These are phyloP conservation scores for Saccharomycopsis javanensis DNA, from an alignment of 805 yeast genomes.

Conservation along the genomic window DNA sequence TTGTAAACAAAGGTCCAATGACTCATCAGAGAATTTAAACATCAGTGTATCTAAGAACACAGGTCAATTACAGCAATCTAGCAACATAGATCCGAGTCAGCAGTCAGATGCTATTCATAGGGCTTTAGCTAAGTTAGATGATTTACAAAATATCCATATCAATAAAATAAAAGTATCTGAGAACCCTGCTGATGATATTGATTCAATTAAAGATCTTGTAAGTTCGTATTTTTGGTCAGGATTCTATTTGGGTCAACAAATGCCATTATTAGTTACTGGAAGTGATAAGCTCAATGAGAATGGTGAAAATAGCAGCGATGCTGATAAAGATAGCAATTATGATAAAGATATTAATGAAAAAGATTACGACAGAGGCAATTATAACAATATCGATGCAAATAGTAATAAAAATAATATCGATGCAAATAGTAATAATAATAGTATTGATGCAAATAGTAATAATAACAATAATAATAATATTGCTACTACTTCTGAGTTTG, in stretches of 20 bases:
- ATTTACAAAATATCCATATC: background rate
- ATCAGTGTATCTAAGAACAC: too few species aligned
- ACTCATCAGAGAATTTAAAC: too few species aligned
- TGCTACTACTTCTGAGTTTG: too few species aligned
- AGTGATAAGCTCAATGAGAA: background rate
- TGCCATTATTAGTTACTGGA: background rate
- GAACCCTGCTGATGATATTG: background rate
- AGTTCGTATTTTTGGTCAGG: background rate
- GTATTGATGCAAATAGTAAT: background rate
- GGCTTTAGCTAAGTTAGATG: background rate
- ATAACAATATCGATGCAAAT: background rate
- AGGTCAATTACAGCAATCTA: too few species aligned
- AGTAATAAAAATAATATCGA: too few species aligned
- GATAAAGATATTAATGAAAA: background rate
- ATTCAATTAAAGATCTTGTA: background rate
- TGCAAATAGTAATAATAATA: too few species aligned
- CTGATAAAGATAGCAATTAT: background rate
- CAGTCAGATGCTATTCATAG: background rate
- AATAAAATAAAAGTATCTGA: background rate
- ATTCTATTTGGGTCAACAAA: background rate
- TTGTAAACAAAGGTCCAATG: background rate
- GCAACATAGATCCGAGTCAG: too few species aligned
- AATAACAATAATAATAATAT: background rate
- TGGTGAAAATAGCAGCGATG: background rate
- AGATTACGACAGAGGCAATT: too few species aligned